Percentiles rank a stretch among this genome's conserved stretches.
phyloP scores from a whole-genome alignment of 2,329 filamentous ascomycete species.

The Fusarium sp. region DNA sequence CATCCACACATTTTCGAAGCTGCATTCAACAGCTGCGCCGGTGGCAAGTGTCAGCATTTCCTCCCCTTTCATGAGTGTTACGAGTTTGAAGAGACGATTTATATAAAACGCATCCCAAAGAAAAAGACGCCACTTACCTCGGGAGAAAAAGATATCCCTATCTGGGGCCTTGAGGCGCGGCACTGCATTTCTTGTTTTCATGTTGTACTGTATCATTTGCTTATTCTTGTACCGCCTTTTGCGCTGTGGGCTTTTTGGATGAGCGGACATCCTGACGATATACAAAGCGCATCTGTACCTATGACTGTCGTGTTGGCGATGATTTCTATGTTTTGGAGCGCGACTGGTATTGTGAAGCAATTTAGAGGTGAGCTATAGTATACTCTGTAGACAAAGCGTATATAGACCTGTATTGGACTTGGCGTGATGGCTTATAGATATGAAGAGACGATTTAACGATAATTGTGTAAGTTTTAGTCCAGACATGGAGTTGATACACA shows the following conservation, averaged over 20 bases:
- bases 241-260: constrained; percentile 15
- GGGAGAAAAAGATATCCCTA: not conserved
- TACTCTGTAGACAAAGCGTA: not conserved
- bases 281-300: constrained; percentile 21
- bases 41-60: constrained; percentile 2
- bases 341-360: constrained; percentile 27
- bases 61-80: constrained; percentile 21
- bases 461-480: not conserved
- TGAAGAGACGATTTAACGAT: not conserved
- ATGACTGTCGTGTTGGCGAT: constrained; percentile 22
- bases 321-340: constrained; percentile 28
- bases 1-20: constrained; percentile 23
- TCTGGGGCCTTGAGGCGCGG: constrained; percentile 20
- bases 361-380: constrained; percentile 17
- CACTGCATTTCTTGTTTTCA: constrained; percentile 18
- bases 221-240: constrained; percentile 18
- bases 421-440: not conserved
- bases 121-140: constrained; percentile 12
- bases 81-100: constrained; percentile 16
- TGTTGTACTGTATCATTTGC: constrained; percentile 16
- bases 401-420: not conserved
- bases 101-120: constrained; percentile 23
- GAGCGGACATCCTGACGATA: constrained; percentile 9
- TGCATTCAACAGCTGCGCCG: constrained; percentile 16
- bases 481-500: too few relatives aligned